Evolutionary conservation across 2,329 filamentous ascomycete species (phyloP).

Genomic region (Colletotrichum orbiculare): DNA sequence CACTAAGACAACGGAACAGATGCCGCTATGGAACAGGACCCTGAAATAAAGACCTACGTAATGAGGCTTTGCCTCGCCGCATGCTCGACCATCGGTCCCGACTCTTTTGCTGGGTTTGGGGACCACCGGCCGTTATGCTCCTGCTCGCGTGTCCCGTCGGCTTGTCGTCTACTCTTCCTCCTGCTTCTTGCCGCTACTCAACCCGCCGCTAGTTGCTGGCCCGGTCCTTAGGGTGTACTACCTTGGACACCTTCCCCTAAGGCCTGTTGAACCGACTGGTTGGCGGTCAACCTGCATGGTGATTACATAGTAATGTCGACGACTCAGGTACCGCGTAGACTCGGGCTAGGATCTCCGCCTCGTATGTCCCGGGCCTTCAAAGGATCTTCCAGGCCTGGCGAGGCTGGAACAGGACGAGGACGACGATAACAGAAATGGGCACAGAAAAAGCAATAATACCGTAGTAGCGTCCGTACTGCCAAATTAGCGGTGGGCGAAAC

Average conservation of each 20-base stretch:
- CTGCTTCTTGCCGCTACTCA: conserved; percentile 11
- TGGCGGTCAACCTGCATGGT: conserved; percentile 4
- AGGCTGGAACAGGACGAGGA: background rate
- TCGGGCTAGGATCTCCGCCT: too few species aligned
- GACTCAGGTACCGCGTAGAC: too few species aligned
- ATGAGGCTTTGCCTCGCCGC: conserved; percentile 9
- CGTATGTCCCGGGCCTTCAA: too few species aligned
- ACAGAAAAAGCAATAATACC: conserved; percentile 19
- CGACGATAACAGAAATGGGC: background rate
- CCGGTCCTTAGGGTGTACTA: background rate
- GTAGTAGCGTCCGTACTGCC: conserved; percentile 16
- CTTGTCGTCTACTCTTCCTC: conserved; percentile 3
- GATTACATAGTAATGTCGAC: background rate
- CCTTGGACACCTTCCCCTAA: conserved; percentile 19
- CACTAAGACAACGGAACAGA: conserved; percentile 1
- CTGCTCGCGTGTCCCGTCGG: conserved; percentile 25
- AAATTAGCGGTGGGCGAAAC: conserved; percentile 29
- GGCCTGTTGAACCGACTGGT: conserved; percentile 5
- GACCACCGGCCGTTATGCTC: conserved; percentile 9
- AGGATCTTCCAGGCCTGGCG: background rate
- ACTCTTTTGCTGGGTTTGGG: conserved; percentile 12
- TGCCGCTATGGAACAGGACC: conserved; percentile 20
- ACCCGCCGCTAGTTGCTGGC: conserved; percentile 11
- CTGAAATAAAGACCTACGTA: conserved; percentile 35
- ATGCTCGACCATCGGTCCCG: conserved; percentile 14